Evolutionary conservation across 2,329 filamentous ascomycete genomes (phyloP).

Genomic region (Beauveria brongniartii): DNA sequence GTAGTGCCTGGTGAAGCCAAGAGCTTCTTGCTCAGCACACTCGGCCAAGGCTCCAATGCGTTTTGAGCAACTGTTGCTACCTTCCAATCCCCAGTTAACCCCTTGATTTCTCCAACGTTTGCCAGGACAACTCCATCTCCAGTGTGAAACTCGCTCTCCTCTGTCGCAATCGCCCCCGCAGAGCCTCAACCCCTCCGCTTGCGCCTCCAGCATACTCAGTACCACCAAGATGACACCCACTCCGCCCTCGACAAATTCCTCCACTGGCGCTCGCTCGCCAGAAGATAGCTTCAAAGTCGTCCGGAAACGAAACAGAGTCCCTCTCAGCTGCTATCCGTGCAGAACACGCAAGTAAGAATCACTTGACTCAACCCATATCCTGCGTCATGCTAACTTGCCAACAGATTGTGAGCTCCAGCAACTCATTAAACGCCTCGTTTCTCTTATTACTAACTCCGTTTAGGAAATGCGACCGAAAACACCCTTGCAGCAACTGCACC

Average conservation of each 20-base stretch:
- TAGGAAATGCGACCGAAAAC: conserved; percentile 86
- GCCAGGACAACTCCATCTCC: background rate
- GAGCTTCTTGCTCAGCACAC: background rate
- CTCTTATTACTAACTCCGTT: conserved; percentile 23
- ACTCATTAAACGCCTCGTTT: background rate
- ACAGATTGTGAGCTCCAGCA: conserved; percentile 28
- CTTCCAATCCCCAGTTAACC: background rate
- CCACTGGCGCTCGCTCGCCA: conserved; percentile 68
- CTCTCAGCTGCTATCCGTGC: conserved; percentile 85
- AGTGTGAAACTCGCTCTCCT: background rate
- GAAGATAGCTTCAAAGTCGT: conserved; percentile 83
- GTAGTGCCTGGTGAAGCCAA: background rate
- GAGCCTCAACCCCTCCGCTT: background rate
- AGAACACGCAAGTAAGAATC: conserved; percentile 73
- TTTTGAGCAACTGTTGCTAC: background rate
- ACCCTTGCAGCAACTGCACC: conserved; percentile 90
- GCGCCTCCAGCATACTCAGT: background rate
- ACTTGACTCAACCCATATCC: background rate
- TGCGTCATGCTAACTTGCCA: conserved; percentile 15
- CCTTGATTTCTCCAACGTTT: background rate
- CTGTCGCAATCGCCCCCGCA: background rate
- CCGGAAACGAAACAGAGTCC: conserved; percentile 84
- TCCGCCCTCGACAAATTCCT: conserved; percentile 69
- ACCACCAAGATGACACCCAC: conserved; percentile 59
- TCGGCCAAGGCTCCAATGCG: background rate